Evolutionary conservation across 352 stramenopile genomes (phyloP).

Genomic region (Sclerospora graminicola): DNA sequence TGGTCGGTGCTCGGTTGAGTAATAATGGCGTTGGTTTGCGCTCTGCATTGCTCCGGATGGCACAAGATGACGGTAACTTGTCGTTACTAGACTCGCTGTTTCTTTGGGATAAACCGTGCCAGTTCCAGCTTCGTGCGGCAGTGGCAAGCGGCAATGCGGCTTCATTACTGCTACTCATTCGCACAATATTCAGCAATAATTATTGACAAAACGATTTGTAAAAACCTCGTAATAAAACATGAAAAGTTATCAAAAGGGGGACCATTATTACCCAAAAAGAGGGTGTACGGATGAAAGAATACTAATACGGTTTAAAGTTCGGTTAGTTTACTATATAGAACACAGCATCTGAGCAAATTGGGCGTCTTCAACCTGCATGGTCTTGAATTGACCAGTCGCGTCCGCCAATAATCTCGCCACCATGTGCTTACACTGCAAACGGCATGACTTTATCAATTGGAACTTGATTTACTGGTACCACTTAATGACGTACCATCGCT

Average conservation of each 20-base stretch:
- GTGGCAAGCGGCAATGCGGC: not conserved
- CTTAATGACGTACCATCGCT: conserved; percentile 32
- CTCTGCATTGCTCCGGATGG: conserved; percentile 5
- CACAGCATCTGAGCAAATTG: conserved; percentile 60
- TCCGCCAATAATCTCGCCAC: conserved; percentile 48
- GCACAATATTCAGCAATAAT: too few species aligned
- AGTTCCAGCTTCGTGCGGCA: conserved; percentile 36
- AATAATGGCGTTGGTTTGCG: conserved; percentile 6
- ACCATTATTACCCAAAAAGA: too few species aligned
- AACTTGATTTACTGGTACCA: not conserved
- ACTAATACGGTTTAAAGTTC: conserved; percentile 1
- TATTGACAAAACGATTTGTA: too few species aligned
- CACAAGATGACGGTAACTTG: not conserved
- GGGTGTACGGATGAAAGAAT: too few species aligned
- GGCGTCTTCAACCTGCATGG: conserved; percentile 38
- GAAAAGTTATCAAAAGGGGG: too few species aligned
- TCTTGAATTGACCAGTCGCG: conserved; percentile 32
- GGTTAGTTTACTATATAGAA: conserved; percentile 3
- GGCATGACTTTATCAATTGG: not conserved
- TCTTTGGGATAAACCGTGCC: conserved; percentile 31
- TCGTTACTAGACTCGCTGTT: conserved; percentile 3
- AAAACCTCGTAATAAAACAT: too few species aligned
- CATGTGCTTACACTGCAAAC: conserved; percentile 65
- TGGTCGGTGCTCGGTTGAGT: conserved; percentile 5
- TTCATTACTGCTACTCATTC: conserved; percentile 1